These are phyloP conservation scores for Pythium monospermum DNA, from an alignment of 352 stramenopile genomes.

Conservation along the genomic window DNA sequence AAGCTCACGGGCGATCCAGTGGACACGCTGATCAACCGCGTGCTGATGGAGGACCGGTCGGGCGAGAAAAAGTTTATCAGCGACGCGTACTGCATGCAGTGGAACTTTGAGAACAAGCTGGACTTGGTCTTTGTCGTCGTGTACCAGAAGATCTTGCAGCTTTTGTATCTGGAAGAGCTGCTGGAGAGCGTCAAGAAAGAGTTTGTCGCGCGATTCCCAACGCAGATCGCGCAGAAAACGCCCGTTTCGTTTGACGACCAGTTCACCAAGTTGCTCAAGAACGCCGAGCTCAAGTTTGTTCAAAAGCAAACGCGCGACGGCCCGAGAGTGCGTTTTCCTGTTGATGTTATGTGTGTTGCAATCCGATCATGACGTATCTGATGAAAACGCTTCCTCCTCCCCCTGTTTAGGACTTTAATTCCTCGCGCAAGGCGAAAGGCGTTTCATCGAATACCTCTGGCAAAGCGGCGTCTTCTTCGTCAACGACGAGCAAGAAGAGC, in stretches of 20 bases:
- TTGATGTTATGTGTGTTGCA: neutral
- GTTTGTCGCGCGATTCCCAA: slow-evolving; percentile 66
- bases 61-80: slow-evolving; percentile 83
- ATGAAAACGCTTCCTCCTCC: neutral
- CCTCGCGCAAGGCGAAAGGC: slow-evolving; percentile 61
- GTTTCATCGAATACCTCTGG: slow-evolving; percentile 36
- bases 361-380: neutral
- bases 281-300: slow-evolving; percentile 61
- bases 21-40: slow-evolving; percentile 83
- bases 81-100: slow-evolving; percentile 88
- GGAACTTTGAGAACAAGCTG: slow-evolving; percentile 90
- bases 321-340: slow-evolving; percentile 33
- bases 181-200: slow-evolving; percentile 86
- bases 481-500: slow-evolving; percentile 27
- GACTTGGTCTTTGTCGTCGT: slow-evolving; percentile 90
- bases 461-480: slow-evolving; percentile 43
- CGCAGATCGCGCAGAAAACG: slow-evolving; percentile 66
- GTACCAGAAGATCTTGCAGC: slow-evolving; percentile 89
- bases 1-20: slow-evolving; percentile 84
- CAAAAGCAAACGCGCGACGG: slow-evolving; percentile 55
- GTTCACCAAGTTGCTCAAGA: slow-evolving; percentile 78
- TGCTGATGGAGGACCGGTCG: slow-evolving; percentile 88
- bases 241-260: slow-evolving; percentile 76
- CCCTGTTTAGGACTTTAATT: slow-evolving; percentile 41
- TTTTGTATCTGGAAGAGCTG: slow-evolving; percentile 90